Evolutionary conservation across 2,329 filamentous ascomycete species (phyloP), one percentile per base, ranked within the genome.

Genomic region (Stachybotrys echinatus): DNA sequence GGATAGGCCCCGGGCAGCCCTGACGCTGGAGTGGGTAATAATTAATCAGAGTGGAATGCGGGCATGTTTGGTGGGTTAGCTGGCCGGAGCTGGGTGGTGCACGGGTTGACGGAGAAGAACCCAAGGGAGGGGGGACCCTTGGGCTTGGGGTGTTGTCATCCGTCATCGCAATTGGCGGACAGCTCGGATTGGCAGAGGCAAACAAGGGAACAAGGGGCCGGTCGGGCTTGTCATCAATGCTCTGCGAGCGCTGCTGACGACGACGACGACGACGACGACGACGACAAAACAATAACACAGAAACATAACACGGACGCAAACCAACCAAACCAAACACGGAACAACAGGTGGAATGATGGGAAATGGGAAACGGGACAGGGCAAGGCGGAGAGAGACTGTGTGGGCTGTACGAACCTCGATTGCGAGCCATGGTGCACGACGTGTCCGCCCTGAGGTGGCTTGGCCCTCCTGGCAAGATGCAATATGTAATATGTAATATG

Each of bases 401-500:
- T n/a, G n/a, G 8, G 38, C 12, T 40, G 38, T 57, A 77, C 75
- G 64, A 69, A 79, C 76, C 76, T 68, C 76, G 72, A 75, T 75
- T 79, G 60, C 76, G 74, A 61, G 66, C 75, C 76, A 79, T 79
- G 56, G 69, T 76, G 27, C 8, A 79, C 79, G 56, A 69, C 75
- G 27, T 3, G 7, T n/a, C 18, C 23, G 23, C 27, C 23, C 17
- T 19, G 44, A 42, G 40, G 7, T 42, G n/a, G 18, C 12, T 18
- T 40, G 10, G 27, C 27, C 27, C 10, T n/a, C n/a, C n/a, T n/a
- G n/a, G n/a, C n/a, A n/a, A n/a, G n/a, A n/a, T n/a, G n/a, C n/a
- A n/a, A n/a, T n/a, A n/a, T 37, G 31, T 37, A 17, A 37, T 10
- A 17, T 37, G n/a, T 4, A 40, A 40, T 34, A 40, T 40, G n/a